A percentile compares a stretch with the other conserved stretches of the same genome.
Evolutionary conservation across 1,139 yeast species (phyloP).

Genomic region (Suhomyces chickasaworum): DNA sequence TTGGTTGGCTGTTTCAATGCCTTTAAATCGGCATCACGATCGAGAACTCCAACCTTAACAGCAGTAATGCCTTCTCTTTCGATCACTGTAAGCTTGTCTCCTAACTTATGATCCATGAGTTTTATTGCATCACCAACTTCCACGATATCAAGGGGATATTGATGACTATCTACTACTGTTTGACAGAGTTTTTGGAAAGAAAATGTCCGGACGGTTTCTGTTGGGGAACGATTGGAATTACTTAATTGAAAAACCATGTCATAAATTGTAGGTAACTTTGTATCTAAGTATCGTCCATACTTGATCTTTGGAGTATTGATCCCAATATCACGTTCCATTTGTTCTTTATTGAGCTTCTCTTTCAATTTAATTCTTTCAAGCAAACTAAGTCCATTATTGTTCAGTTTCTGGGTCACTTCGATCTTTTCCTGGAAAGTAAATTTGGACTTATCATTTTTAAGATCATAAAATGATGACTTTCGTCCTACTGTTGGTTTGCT

Average conservation of each 20-base stretch:
- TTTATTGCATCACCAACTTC: constrained; percentile 36
- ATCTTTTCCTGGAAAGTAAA: constrained; percentile 32
- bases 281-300: constrained; percentile 38
- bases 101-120: constrained; percentile 22
- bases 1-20: constrained; percentile 7
- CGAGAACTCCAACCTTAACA: constrained; percentile 28
- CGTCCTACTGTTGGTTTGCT: constrained; percentile 23
- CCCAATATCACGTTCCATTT: constrained; percentile 9
- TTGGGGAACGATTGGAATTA: constrained; percentile 5
- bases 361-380: constrained; percentile 36
- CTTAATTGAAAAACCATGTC: constrained; percentile 38
- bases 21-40: constrained; percentile 31
- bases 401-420: constrained; percentile 24
- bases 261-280: constrained; percentile 44
- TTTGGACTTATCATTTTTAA: constrained; percentile 35
- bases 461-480: constrained; percentile 16
- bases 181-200: constrained; percentile 30
- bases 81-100: constrained; percentile 18
- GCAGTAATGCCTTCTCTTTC: constrained; percentile 30
- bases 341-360: constrained; percentile 17
- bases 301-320: constrained; percentile 33
- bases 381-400: constrained; percentile 37
- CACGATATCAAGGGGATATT: constrained; percentile 32
- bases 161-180: constrained; percentile 38
- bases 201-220: constrained; percentile 19